These are phyloP conservation scores for Hypoxylon sp. DNA, from an alignment of 2,329 filamentous ascomycete species.

Conservation along the genomic window DNA sequence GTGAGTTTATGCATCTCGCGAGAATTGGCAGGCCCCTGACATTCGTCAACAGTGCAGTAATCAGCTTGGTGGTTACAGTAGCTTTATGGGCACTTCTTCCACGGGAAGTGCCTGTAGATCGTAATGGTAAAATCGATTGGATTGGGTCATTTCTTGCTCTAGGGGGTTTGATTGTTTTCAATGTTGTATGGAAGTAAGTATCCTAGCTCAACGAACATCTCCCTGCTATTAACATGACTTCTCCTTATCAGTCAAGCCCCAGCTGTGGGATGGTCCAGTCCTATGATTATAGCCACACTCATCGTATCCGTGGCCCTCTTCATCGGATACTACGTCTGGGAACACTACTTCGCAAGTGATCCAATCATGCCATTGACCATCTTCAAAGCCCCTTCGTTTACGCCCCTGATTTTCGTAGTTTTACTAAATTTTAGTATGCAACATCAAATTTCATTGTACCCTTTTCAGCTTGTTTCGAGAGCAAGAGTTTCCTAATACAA, in stretches of 20 bases:
- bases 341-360: constrained; percentile 56
- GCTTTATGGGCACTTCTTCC: constrained; percentile 38
- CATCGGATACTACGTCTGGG: constrained; percentile 55
- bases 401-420: constrained; percentile 60
- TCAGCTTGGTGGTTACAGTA: constrained; percentile 39
- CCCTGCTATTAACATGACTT: not conserved
- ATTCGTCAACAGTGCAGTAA: constrained; percentile 27
- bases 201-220: not conserved
- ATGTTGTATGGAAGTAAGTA: constrained; percentile 66
- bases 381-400: constrained; percentile 62
- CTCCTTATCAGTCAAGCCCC: constrained; percentile 57
- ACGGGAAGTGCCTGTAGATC: constrained; percentile 52
- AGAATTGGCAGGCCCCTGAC: constrained; percentile 1
- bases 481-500: not conserved
- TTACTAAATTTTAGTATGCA: constrained; percentile 54
- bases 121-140: constrained; percentile 58
- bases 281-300: constrained; percentile 60
- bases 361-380: constrained; percentile 64
- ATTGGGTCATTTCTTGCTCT: constrained; percentile 59
- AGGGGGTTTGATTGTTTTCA: constrained; percentile 62
- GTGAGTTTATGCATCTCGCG: constrained; percentile 44
- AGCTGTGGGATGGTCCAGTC: constrained; percentile 60
- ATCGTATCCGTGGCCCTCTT: constrained; percentile 43
- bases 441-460: not conserved
- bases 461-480: not conserved